Conservation (phyloP, 2,329 filamentous ascomycete species). For the Colletotrichum tamarilloi region DNA sequence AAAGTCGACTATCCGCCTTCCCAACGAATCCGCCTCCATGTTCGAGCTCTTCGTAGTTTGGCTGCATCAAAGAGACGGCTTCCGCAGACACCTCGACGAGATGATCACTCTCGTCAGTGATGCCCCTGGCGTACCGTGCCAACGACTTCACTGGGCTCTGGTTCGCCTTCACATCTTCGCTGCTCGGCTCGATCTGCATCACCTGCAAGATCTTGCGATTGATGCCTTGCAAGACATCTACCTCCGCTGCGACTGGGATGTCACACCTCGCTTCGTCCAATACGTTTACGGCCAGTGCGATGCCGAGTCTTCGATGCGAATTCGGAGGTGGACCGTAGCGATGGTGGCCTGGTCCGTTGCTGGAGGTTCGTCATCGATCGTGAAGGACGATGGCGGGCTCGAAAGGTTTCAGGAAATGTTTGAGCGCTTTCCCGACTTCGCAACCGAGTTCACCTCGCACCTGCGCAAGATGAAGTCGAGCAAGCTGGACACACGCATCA, state of each 20-base stretch:
- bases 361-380: constrained; percentile 42
- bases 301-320: constrained; percentile 58
- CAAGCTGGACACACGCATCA: constrained; percentile 63
- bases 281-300: constrained; percentile 67
- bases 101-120: constrained; percentile 45
- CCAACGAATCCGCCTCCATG: constrained; percentile 61
- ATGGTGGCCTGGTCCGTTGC: constrained; percentile 69
- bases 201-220: constrained; percentile 67
- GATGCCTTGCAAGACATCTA: constrained; percentile 70
- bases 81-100: constrained; percentile 56
- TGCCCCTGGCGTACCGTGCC: constrained; percentile 39
- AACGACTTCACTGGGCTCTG: constrained; percentile 62
- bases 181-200: constrained; percentile 58
- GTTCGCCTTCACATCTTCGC: constrained; percentile 69
- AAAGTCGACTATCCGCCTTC: constrained; percentile 46
- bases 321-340: constrained; percentile 69
- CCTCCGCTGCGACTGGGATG: constrained; percentile 68
- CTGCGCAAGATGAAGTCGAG: constrained; percentile 62
- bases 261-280: constrained; percentile 60
- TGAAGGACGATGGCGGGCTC: constrained; percentile 30
- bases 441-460: constrained; percentile 63
- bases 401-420: constrained; percentile 57
- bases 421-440: constrained; percentile 56
- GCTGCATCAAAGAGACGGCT: constrained; percentile 56
- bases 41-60: constrained; percentile 65